These are phyloP conservation scores for Pseudohalonectria lignicola DNA, from an alignment of 2,329 filamentous ascomycete species.

Conservation along the genomic window DNA sequence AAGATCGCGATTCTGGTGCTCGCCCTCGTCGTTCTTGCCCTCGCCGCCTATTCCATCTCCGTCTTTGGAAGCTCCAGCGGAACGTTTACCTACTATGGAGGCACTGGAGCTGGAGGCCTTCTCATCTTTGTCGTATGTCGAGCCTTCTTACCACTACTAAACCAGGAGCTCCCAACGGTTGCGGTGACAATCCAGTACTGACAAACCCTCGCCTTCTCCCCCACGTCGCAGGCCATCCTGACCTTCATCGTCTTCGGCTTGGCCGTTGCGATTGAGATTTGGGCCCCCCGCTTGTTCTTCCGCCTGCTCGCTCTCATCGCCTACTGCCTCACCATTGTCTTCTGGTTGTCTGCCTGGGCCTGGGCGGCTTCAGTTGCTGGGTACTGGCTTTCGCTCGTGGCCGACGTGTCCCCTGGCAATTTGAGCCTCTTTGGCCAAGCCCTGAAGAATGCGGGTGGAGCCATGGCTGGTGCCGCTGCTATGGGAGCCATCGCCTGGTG, in stretches of 20 bases:
- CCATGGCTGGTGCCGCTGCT: constrained; percentile 25
- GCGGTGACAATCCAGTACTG: background rate
- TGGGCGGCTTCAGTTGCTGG: constrained; percentile 7
- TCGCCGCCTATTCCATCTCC: constrained; percentile 27
- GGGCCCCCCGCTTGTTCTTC: constrained; percentile 23
- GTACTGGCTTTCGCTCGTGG: constrained; percentile 25
- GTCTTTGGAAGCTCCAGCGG: constrained; percentile 13
- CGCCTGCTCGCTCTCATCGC: constrained; percentile 23
- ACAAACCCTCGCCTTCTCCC: background rate
- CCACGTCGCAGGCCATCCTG: constrained; percentile 21
- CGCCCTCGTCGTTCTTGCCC: constrained; percentile 25
- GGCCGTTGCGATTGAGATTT: constrained; percentile 23
- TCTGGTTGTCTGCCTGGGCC: constrained; percentile 18
- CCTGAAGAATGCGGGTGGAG: constrained; percentile 15
- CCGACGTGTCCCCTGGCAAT: constrained; percentile 21
- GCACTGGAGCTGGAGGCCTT: constrained; percentile 25
- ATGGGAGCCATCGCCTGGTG: constrained; percentile 30
- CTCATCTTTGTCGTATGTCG: constrained; percentile 45
- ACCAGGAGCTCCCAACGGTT: too few species aligned
- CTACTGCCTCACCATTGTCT: constrained; percentile 25
- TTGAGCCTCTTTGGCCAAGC: constrained; percentile 12
- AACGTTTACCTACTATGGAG: constrained; percentile 10
- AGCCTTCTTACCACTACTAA: too few species aligned
- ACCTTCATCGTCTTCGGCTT: constrained; percentile 28
- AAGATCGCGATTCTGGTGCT: constrained; percentile 26